Evolutionary conservation across 2,329 filamentous ascomycete genomes (phyloP).

Genomic region (Tolypocladium cylindrosporum): DNA sequence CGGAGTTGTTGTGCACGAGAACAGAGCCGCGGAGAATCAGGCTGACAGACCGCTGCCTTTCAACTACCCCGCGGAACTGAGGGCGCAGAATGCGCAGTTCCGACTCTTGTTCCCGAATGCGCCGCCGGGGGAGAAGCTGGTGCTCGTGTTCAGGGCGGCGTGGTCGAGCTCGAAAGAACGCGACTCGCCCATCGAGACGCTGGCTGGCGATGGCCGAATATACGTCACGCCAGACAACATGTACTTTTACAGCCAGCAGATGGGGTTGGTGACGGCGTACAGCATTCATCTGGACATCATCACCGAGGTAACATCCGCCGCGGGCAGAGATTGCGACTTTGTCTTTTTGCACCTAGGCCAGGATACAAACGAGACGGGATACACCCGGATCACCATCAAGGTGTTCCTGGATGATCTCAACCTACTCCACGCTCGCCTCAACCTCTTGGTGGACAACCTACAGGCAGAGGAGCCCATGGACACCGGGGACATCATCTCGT

Average conservation of each 20-base stretch:
- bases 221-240: constrained; percentile 82
- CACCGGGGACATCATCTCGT: constrained; percentile 59
- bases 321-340: constrained; percentile 87
- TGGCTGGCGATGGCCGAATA: constrained; percentile 61
- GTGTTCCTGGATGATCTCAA: constrained; percentile 82
- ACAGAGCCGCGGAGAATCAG: constrained; percentile 16
- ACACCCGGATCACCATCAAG: constrained; percentile 75
- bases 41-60: constrained; percentile 51
- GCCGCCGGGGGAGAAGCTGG: constrained; percentile 66
- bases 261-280: constrained; percentile 81
- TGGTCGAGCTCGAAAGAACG: constrained; percentile 52
- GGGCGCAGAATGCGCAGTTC: constrained; percentile 87
- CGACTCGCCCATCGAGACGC: constrained; percentile 27
- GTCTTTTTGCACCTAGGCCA: constrained; percentile 71
- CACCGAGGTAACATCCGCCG: constrained; percentile 79
- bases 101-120: constrained; percentile 80
- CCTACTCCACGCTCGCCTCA: constrained; percentile 73
- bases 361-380: constrained; percentile 50
- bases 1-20: constrained; percentile 27
- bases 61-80: constrained; percentile 73
- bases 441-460: constrained; percentile 74
- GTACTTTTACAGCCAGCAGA: constrained; percentile 94
- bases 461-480: constrained; percentile 60
- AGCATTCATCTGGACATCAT: constrained; percentile 66
- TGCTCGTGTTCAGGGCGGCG: constrained; percentile 85